Base-by-base conservation (phyloP, 768 basidiomycete genomes). In the Kwoniella pini region DNA sequence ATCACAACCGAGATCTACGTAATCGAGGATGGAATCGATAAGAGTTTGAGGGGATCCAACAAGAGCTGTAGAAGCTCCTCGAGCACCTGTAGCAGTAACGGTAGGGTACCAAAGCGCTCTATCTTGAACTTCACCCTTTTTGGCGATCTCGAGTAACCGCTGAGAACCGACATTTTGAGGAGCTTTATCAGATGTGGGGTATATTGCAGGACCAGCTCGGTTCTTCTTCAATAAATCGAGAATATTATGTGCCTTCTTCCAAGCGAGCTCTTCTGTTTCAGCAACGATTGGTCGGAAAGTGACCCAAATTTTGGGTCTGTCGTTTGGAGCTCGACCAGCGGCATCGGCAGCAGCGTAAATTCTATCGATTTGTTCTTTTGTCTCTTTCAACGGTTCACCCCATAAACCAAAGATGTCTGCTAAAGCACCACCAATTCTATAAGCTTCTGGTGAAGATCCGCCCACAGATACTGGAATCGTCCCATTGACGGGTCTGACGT, bases 301-400 rank as follows among this genome's bases (percentile, higher is more conserved):
- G 5, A 71, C 67, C 69, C 69, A 70, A 43, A 70, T 70, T 33
- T 64, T 53, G 2, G 69, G 69, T 40, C 69, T 38, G 54, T 70
- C 69, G 49, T 52, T 65, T 21, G 58, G 46, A 3, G 65, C 51
- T 19, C 69, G 49, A 52, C 69, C 69, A 26, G 69, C 69, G 10
- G 65, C 64, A 17, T 64, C 66, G 30, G 69, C 69, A 10, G 65
- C 69, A 12, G 69, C 69, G 54, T 70, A 68, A 53, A 70, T 63
- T 22, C 51, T 44, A 40, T 70, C 69, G 27, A 70, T 70, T 60
- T 70, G 69, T 52, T 70, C 69, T 51, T 68, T 68, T 39, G 69
- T 70, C 57, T 70, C 69, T 58, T 70, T 70, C 28, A 70, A 50
- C 10, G 69, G 69, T 42, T 70, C 69, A n/a, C 69, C 69, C 69